Conservation (phyloP, 1,284 basidiomycete genomes). For the Exobasidium rhododendri region DNA sequence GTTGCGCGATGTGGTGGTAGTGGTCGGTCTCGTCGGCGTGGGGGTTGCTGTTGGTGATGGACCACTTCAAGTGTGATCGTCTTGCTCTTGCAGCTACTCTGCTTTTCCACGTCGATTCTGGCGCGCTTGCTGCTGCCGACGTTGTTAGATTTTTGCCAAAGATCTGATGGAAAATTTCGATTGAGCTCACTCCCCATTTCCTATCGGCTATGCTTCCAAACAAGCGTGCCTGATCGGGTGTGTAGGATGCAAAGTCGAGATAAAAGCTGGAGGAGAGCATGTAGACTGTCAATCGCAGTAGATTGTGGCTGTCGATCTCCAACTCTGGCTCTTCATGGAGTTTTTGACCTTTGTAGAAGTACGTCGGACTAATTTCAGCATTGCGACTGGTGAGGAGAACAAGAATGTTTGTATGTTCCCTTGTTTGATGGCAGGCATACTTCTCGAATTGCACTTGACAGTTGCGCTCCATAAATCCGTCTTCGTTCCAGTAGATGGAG, state of each 20-base stretch:
- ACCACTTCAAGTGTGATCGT: not conserved
- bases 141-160: not conserved
- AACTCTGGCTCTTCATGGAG: not conserved
- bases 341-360: not conserved
- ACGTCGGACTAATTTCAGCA: not conserved
- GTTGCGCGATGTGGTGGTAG: not conserved
- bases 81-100: not conserved
- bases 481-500: conserved; percentile 4
- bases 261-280: conserved; percentile 11
- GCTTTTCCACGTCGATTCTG: not conserved
- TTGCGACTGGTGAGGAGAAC: not conserved
- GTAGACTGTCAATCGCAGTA: conserved; percentile 7
- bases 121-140: not conserved
- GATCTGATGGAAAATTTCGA: not conserved
- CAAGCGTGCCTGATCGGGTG: conserved; percentile 1
- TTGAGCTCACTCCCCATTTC: conserved; percentile 14
- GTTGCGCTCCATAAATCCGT: not conserved
- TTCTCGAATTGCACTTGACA: not conserved
- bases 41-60: not conserved
- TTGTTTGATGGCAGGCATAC: not conserved
- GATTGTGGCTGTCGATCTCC: no score
- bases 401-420: no score
- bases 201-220: conserved; percentile 10
- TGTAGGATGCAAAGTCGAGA: conserved; percentile 7
- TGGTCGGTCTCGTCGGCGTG: not conserved